Conservation (phyloP, 1,284 basidiomycete species). For the Pseudozyma hubeiensis region DNA sequence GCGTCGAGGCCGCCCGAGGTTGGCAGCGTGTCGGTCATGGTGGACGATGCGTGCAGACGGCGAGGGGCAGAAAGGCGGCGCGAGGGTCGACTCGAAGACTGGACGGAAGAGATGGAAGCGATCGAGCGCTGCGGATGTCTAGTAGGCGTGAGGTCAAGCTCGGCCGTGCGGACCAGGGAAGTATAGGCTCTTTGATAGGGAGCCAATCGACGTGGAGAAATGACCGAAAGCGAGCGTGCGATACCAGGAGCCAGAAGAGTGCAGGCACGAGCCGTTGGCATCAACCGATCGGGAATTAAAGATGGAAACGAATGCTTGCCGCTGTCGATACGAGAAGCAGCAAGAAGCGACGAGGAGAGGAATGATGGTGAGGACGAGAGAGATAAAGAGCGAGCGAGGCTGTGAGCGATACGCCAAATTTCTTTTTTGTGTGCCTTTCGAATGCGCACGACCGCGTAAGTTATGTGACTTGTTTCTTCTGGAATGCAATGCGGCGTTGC, state of each 20-base stretch:
- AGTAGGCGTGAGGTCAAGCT: neutral
- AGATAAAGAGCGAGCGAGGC: constrained; percentile 1
- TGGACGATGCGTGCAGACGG: constrained; percentile 6
- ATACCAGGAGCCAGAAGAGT: constrained; percentile 28
- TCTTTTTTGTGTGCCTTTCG: too few relatives aligned
- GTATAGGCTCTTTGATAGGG: constrained; percentile 10
- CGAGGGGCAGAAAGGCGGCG: too few relatives aligned
- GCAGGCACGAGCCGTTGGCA: constrained; percentile 37
- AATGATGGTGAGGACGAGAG: neutral
- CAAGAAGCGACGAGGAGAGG: neutral
- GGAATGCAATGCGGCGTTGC: neutral
- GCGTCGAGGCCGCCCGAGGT: constrained; percentile 16
- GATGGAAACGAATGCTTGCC: neutral
- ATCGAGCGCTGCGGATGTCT: constrained; percentile 2
- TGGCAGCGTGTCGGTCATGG: constrained; percentile 32
- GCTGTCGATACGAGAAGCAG: constrained; percentile 1
- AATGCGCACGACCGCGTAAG: too few relatives aligned
- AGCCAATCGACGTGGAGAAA: constrained; percentile 3
- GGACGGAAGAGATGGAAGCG: neutral
- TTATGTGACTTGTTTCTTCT: neutral
- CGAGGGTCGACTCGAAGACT: neutral
- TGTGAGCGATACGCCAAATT: too few relatives aligned
- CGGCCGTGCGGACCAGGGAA: neutral
- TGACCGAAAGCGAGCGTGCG: constrained; percentile 17
- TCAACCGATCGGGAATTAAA: constrained; percentile 12